phyloP scores from a whole-genome alignment of 441 rosid genomes.

The Erodium trifolium region DNA sequence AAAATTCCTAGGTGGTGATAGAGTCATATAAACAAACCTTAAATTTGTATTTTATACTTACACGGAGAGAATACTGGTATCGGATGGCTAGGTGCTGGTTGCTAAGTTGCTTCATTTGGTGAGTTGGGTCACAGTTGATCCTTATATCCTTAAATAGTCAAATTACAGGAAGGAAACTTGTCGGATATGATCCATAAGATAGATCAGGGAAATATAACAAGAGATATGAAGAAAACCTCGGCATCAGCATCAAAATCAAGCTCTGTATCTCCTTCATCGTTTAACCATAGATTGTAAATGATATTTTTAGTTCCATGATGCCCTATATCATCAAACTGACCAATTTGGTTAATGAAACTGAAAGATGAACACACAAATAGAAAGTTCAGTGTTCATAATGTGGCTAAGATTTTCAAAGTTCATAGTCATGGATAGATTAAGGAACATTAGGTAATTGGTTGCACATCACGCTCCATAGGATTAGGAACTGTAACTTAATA shows the following conservation, averaged over 20 bases:
- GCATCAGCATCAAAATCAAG: conserved; percentile 28
- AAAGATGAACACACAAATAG: neutral
- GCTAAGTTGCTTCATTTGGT: neutral
- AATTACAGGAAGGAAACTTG: neutral
- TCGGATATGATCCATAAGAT: conserved; percentile 6
- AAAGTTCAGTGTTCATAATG: neutral
- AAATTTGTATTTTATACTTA: conserved; percentile 8
- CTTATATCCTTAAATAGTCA: conserved; percentile 24
- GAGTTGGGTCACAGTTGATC: conserved; percentile 16
- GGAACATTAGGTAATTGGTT: neutral
- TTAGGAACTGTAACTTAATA: too few species aligned
- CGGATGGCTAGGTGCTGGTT: conserved; percentile 17
- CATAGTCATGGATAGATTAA: neutral
- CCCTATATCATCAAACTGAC: conserved; percentile 25
- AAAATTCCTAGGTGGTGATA: neutral
- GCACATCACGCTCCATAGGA: neutral
- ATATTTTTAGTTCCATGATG: conserved; percentile 26
- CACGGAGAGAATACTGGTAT: conserved; percentile 18
- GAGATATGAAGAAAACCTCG: conserved; percentile 16
- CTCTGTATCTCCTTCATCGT: conserved; percentile 25
- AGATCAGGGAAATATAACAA: neutral
- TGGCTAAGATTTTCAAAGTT: neutral
- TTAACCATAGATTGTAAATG: conserved; percentile 29
- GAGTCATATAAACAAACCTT: neutral
- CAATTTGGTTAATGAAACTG: conserved; percentile 5